Evolutionary conservation across 176 grass and related monocot genomes (phyloP).

Genomic region (Aegilops tauschii): DNA sequence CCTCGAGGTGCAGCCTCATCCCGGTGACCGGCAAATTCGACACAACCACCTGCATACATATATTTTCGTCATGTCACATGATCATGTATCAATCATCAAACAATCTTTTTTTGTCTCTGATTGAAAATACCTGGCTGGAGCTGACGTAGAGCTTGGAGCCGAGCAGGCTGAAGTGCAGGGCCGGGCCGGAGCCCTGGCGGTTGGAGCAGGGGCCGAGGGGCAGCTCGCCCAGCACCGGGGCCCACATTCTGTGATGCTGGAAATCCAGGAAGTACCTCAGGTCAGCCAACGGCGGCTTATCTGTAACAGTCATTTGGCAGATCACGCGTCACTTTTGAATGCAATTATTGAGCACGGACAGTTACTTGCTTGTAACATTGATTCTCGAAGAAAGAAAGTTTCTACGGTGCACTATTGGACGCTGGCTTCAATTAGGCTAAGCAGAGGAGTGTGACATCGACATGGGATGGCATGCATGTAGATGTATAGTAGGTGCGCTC

Average conservation of each 20-base stretch:
- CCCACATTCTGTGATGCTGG: constrained; percentile 80
- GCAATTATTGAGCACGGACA: background rate
- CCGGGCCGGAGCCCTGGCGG: constrained; percentile 40
- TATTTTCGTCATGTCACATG: background rate
- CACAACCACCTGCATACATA: constrained; percentile 49
- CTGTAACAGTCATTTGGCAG: constrained; percentile 40
- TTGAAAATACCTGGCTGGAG: constrained; percentile 42
- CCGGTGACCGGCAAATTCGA: constrained; percentile 59
- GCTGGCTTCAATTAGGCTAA: background rate
- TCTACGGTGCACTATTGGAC: background rate
- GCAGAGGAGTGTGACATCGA: background rate
- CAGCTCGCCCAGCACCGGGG: constrained; percentile 63
- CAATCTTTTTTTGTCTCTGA: too few relatives aligned
- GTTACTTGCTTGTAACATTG: background rate
- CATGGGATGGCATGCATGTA: too few relatives aligned
- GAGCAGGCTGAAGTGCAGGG: constrained; percentile 64
- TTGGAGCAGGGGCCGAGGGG: constrained; percentile 79
- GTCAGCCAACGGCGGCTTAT: constrained; percentile 93
- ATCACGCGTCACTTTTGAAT: background rate
- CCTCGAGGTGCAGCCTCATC: constrained; percentile 77
- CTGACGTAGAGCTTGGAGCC: constrained; percentile 82
- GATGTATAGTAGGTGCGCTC: background rate
- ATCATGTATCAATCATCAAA: background rate
- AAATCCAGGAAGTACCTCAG: constrained; percentile 98
- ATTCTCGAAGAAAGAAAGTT: background rate